phyloP scores from a whole-genome alignment of 2,329 filamentous ascomycete genomes.

The Ascochyta viciae-villosae region DNA sequence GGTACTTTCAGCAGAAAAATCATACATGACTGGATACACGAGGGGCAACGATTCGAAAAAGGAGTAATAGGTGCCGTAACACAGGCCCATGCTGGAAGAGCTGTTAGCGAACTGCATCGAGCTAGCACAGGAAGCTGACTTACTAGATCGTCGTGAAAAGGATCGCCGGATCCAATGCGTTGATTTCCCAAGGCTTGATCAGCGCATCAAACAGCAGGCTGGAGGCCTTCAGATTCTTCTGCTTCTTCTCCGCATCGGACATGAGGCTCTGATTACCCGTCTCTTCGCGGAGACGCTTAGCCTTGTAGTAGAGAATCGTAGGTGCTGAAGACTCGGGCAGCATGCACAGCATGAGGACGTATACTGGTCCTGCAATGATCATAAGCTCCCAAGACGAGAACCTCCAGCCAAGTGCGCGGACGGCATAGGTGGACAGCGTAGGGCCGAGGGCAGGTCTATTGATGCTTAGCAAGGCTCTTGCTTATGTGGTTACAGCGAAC shows the following conservation, averaged over 20 bases:
- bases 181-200: constrained; percentile 81
- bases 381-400: constrained; percentile 87
- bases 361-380: constrained; percentile 75
- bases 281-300: constrained; percentile 72
- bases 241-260: constrained; percentile 80
- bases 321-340: constrained; percentile 87
- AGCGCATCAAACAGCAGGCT: constrained; percentile 59
- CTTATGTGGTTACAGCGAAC: background rate
- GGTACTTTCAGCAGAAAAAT: constrained; percentile 73
- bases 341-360: constrained; percentile 78
- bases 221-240: constrained; percentile 45
- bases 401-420: constrained; percentile 73
- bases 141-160: constrained; percentile 77
- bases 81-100: constrained; percentile 68
- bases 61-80: constrained; percentile 76
- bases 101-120: background rate
- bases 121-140: background rate
- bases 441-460: constrained; percentile 63
- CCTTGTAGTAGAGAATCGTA: constrained; percentile 61
- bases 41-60: constrained; percentile 70
- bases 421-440: constrained; percentile 76
- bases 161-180: constrained; percentile 83
- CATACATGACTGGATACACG: constrained; percentile 78
- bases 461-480: background rate
- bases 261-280: constrained; percentile 72